These are phyloP conservation scores for Sindora glabra DNA, from an alignment of 306 rosid species.

Conservation along the genomic window DNA sequence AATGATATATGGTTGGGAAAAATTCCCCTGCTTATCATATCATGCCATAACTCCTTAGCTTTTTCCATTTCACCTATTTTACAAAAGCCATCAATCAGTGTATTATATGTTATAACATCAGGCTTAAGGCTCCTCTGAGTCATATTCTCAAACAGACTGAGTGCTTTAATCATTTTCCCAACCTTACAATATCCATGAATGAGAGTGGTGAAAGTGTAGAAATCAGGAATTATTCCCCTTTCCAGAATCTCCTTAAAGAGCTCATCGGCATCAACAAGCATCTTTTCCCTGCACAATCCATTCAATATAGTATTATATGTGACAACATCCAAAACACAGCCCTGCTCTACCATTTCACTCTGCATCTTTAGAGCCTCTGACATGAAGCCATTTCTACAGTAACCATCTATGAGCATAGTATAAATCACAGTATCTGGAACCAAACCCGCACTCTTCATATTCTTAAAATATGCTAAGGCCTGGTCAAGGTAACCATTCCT, in stretches of 20 bases:
- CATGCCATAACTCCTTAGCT: constrained; percentile 68
- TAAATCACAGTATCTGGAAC: constrained; percentile 78
- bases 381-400: constrained; percentile 52
- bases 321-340: constrained; percentile 75
- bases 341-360: constrained; percentile 66
- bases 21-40: constrained; percentile 51
- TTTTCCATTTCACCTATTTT: constrained; percentile 72
- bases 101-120: constrained; percentile 74
- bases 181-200: constrained; percentile 75
- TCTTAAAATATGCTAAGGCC: constrained; percentile 51
- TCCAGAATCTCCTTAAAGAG: constrained; percentile 76
- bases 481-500: constrained; percentile 50
- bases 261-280: constrained; percentile 68
- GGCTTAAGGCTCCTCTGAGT: constrained; percentile 56
- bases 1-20: constrained; percentile 59
- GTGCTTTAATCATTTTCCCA: constrained; percentile 65
- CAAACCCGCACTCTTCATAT: constrained; percentile 54
- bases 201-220: constrained; percentile 73
- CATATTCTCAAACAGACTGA: constrained; percentile 54
- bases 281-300: constrained; percentile 64
- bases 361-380: constrained; percentile 58
- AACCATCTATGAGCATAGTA: constrained; percentile 84
- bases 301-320: constrained; percentile 68
- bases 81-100: constrained; percentile 82
- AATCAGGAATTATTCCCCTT: constrained; percentile 84